Percentiles rank a stretch among this genome's conserved stretches.
Evolutionary conservation across 2,329 filamentous ascomycete species (phyloP).

Genomic region (Coleophoma cylindrospora): DNA sequence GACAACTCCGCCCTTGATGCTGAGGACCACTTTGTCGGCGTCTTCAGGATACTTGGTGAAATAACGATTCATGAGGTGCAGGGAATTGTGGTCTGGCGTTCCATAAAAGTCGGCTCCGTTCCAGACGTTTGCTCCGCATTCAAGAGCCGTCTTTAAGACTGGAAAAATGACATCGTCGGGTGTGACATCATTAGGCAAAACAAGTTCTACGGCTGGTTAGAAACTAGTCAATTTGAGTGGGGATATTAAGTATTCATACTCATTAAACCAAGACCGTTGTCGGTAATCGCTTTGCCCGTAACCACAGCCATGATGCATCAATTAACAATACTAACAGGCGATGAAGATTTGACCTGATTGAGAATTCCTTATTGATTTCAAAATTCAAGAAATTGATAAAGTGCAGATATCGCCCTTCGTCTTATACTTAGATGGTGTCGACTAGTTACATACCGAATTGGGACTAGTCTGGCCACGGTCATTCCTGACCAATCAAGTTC

Average conservation of each 20-base stretch:
- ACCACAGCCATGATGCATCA: conserved; percentile 7
- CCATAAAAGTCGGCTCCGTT: conserved; percentile 64
- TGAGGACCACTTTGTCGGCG: conserved; percentile 53
- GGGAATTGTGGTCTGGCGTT: conserved; percentile 47
- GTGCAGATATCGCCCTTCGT: neutral
- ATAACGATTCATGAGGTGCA: conserved; percentile 56
- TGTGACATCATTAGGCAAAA: conserved; percentile 15
- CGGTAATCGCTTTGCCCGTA: conserved; percentile 38
- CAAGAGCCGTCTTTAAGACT: conserved; percentile 48
- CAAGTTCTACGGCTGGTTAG: conserved; percentile 12
- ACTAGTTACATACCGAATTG: neutral
- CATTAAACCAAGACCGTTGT: conserved; percentile 49
- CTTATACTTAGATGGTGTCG: neutral
- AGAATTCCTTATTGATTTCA: neutral
- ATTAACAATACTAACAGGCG: no score
- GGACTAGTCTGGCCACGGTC: neutral
- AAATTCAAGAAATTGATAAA: neutral
- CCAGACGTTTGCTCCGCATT: conserved; percentile 43
- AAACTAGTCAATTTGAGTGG: neutral
- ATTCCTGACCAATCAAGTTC: no score
- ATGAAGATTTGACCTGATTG: neutral
- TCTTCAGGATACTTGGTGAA: conserved; percentile 59
- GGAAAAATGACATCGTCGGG: conserved; percentile 45
- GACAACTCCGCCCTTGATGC: conserved; percentile 52
- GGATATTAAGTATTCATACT: neutral